Evolutionary conservation across 805 yeast species (phyloP).

Genomic region (Candida easanensis): DNA sequence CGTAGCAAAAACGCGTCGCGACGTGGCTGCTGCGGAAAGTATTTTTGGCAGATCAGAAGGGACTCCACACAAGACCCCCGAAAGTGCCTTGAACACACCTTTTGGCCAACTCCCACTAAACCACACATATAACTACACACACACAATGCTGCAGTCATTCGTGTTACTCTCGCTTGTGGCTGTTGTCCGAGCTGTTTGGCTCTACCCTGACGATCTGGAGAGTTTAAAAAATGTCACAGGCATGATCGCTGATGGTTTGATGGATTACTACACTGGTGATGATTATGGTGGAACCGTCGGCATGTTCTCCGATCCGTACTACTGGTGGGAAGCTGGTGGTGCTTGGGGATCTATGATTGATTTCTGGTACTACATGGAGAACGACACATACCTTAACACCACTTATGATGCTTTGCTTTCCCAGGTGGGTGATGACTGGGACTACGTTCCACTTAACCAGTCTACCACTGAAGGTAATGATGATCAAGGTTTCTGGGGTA

Average conservation of each 20-base stretch:
- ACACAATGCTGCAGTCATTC: not conserved
- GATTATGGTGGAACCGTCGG: conserved; percentile 68
- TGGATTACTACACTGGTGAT: conserved; percentile 70
- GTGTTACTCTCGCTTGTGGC: conserved; percentile 3
- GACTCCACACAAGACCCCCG: not conserved
- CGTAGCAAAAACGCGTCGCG: too few species aligned
- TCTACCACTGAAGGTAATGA: conserved; percentile 87
- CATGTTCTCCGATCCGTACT: conserved; percentile 69
- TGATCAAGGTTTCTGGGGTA: conserved; percentile 93
- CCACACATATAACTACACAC: not conserved
- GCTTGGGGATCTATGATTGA: conserved; percentile 61
- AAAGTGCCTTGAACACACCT: not conserved
- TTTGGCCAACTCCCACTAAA: not conserved
- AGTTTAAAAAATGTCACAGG: conserved; percentile 47
- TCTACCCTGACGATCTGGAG: conserved; percentile 29
- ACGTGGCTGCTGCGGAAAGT: not conserved
- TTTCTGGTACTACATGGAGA: conserved; percentile 62
- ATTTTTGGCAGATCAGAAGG: not conserved
- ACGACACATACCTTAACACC: conserved; percentile 56
- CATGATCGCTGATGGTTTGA: conserved; percentile 58
- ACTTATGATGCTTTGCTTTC: conserved; percentile 56
- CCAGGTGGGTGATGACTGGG: conserved; percentile 62
- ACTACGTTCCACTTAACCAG: conserved; percentile 80
- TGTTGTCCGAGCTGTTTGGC: conserved; percentile 19
- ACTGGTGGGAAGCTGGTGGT: conserved; percentile 94